Evolutionary conservation across 495 filamentous ascomycete species (phyloP), one percentile per base, ranked within the genome.

Genomic region (Hyaloscypha hepaticicola): DNA sequence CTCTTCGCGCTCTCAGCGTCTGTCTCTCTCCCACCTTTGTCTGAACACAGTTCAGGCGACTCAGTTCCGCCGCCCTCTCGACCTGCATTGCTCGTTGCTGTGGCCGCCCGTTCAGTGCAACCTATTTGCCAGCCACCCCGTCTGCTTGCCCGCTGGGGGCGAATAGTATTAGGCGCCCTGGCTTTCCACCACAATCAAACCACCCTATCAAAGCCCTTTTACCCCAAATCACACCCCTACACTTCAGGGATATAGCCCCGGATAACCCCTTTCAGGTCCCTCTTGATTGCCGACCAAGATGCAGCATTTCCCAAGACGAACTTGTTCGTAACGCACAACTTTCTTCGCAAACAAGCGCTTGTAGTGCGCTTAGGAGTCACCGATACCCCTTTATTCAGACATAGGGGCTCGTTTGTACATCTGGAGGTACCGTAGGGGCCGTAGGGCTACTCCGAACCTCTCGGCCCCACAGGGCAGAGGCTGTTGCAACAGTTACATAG

Each of bases 151-250:
- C 22, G 58, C 25, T 41, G 41, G 61, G 59, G 63, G 63, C 67
- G 29, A 69, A 63, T 69, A 8, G 55, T 9, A 58, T 63, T 69
- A 69, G 33, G 67, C 67, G 67, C 67, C 67, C 63, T 67, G 58
- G 41, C 51, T 33, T 58, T 57, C 55, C 53, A 28, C 38, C 41
- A 28, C 62, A 25, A 25, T 51, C 27, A 2, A 60, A 48, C 11
- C 60, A 49, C 60, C 67, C 67, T 66, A 69, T 69, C 67, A 69
- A 24, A 58, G 12, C 14, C 58, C 34, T 22, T 58, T 53, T 28
- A 50, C 51, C 27, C 55, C 34, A 57, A 58, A 27, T 57, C 24
- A 8, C 21, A 57, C n/a, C 33, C 56, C 34, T 52, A 11, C 33
- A 25, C 38, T 11, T 22, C 61, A 28, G 12, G 45, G 60, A 62